Percentiles rank a stretch among this genome's conserved stretches.
These are phyloP conservation scores for Fallopia convolvulus DNA, from an alignment of 148 eudicot genomes.

Conservation along the genomic window DNA sequence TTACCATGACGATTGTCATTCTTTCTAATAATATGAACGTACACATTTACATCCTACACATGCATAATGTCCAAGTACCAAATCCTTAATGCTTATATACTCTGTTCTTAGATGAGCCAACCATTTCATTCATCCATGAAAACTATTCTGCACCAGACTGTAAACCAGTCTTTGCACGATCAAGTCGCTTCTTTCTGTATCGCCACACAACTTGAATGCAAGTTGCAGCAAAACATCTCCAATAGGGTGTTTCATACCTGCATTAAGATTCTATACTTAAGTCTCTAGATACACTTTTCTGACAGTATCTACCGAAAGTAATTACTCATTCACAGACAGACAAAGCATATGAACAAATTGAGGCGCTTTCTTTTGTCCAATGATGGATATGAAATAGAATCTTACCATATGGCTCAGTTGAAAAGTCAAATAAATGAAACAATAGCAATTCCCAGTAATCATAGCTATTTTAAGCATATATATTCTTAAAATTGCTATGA, in stretches of 20 bases:
- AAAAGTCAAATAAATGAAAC: not conserved
- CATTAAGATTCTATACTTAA: not conserved
- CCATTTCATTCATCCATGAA: not conserved
- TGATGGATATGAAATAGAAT: not conserved
- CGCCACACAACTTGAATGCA: constrained; percentile 80
- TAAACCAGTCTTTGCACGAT: constrained; percentile 14
- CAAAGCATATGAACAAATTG: not conserved
- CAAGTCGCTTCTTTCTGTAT: constrained; percentile 53
- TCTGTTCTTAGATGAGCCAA: not conserved
- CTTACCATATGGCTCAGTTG: not conserved
- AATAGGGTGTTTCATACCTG: constrained; percentile 76
- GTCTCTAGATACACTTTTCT: not conserved
- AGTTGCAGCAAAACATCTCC: constrained; percentile 58
- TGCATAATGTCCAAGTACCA: not conserved
- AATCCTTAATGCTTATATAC: not conserved
- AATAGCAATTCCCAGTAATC: not conserved
- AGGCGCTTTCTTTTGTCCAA: not conserved
- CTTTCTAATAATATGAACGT: not conserved
- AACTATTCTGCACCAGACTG: not conserved
- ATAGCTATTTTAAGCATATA: not conserved
- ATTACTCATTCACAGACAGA: not conserved
- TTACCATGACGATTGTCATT: not conserved
- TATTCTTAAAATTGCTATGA: not conserved
- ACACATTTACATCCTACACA: not conserved
- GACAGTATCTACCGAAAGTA: not conserved